Evolutionary conservation across 495 filamentous ascomycete species (phyloP).

Genomic region (Bathelium albidoporum): DNA sequence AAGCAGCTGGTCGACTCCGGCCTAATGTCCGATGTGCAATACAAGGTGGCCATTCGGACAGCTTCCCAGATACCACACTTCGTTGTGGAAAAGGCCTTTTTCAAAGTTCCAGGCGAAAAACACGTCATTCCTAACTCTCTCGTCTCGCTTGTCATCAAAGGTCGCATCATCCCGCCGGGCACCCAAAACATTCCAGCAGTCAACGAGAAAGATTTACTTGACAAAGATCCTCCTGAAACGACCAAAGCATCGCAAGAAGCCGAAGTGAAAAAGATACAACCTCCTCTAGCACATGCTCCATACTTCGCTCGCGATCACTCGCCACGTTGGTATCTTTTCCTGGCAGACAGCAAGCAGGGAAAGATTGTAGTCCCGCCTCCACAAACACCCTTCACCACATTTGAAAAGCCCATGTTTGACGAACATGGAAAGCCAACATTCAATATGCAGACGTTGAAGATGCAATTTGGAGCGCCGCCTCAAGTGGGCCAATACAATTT

Average conservation of each 20-base stretch:
- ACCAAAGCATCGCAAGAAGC: slow-evolving; percentile 53
- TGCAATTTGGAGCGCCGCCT: slow-evolving; percentile 93
- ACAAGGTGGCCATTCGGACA: slow-evolving; percentile 60
- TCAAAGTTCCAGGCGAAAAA: slow-evolving; percentile 93
- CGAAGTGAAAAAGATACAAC: slow-evolving; percentile 54
- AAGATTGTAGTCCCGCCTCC: slow-evolving; percentile 94
- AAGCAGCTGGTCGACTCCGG: slow-evolving; percentile 57
- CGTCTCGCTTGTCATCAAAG: slow-evolving; percentile 89
- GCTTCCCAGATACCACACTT: slow-evolving; percentile 74
- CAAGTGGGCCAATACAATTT: slow-evolving; percentile 88
- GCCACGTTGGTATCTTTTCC: slow-evolving; percentile 85
- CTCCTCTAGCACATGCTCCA: slow-evolving; percentile 77
- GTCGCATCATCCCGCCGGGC: slow-evolving; percentile 85
- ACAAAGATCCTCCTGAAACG: slow-evolving; percentile 85
- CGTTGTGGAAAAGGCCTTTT: slow-evolving; percentile 87
- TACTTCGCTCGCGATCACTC: slow-evolving; percentile 82
- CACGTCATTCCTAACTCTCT: slow-evolving; percentile 87
- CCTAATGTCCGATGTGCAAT: slow-evolving; percentile 63
- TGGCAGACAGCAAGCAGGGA: slow-evolving; percentile 84
- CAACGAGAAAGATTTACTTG: slow-evolving; percentile 69
- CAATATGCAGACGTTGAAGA: slow-evolving; percentile 87
- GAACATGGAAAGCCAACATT: slow-evolving; percentile 70
- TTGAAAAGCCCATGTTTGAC: slow-evolving; percentile 73
- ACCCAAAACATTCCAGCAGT: slow-evolving; percentile 59
- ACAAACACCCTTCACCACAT: slow-evolving; percentile 59